Conservation (phyloP, 345 rosid genomes). For the Physaria fendleri region DNA sequence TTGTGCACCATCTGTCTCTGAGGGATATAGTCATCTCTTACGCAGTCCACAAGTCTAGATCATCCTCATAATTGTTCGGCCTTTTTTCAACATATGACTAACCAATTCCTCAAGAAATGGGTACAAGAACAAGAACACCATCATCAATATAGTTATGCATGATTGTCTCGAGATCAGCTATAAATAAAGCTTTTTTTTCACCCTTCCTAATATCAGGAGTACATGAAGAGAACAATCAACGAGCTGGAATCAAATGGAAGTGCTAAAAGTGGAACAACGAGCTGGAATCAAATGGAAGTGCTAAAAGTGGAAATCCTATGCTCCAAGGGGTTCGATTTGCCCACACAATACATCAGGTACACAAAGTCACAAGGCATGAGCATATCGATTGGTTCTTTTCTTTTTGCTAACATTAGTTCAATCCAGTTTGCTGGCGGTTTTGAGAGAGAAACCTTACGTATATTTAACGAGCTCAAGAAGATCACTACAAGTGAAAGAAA, state of each 20-base stretch:
- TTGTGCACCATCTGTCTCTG: background rate
- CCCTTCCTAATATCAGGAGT: too few relatives aligned
- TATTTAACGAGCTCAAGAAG: too few relatives aligned
- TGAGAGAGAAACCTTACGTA: too few relatives aligned
- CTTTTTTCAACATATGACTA: constrained; percentile 20
- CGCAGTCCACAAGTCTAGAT: constrained; percentile 8
- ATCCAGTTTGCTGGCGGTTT: constrained; percentile 93
- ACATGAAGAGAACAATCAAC: constrained; percentile 56
- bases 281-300: too few relatives aligned
- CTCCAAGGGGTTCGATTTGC: constrained; percentile 84
- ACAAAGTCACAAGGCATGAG: background rate
- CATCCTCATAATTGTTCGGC: background rate
- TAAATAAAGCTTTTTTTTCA: too few relatives aligned
- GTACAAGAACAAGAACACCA: too few relatives aligned
- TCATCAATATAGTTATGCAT: too few relatives aligned
- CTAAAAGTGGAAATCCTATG: constrained; percentile 41
- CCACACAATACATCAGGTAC: constrained; percentile 80
- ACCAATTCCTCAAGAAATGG: constrained; percentile 23
- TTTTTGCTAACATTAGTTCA: constrained; percentile 10
- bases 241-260: constrained; percentile 38
- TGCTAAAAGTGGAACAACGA: constrained; percentile 35
- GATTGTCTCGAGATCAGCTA: too few relatives aligned
- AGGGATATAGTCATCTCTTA: constrained; percentile 6
- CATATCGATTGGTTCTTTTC: background rate
- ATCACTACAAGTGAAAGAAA: too few relatives aligned